Percentiles rank a stretch among this genome's conserved stretches.
phyloP scores from a whole-genome alignment of 169 alveolate genomes.

The Plasmodium adleri region DNA sequence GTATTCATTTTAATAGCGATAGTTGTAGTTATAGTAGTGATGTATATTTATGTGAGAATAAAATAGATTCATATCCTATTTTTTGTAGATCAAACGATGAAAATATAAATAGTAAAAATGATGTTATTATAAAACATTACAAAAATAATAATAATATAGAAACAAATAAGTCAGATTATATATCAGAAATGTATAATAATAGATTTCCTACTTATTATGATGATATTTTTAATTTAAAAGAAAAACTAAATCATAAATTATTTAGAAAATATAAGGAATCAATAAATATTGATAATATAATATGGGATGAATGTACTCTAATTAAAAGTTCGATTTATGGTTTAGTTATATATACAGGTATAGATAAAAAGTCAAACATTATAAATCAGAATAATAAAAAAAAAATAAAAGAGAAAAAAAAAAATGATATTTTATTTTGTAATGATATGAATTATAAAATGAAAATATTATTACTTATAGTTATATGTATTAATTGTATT shows the following conservation, averaged over 20 bases:
- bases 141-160: not conserved
- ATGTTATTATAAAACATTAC: not conserved
- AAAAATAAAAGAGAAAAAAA: no score
- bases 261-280: constrained; percentile 19
- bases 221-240: not conserved
- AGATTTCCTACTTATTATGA: not conserved
- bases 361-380: constrained; percentile 27
- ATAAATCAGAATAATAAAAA: not conserved
- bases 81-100: not conserved
- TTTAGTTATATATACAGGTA: constrained; percentile 37
- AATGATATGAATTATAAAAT: constrained; percentile 14
- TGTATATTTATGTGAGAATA: not conserved
- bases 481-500: constrained; percentile 4
- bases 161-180: not conserved
- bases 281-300: constrained; percentile 27
- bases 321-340: constrained; percentile 40
- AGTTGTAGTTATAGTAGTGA: not conserved
- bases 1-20: not conserved
- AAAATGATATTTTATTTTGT: constrained; percentile 1
- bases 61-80: not conserved
- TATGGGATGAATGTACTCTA: constrained; percentile 32
- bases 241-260: not conserved
- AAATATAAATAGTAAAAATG: not conserved
- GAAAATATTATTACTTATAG: constrained; percentile 5
- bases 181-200: not conserved